These are phyloP conservation scores for Neospermospora avenae DNA, from an alignment of 2,329 filamentous ascomycete species.

Conservation along the genomic window DNA sequence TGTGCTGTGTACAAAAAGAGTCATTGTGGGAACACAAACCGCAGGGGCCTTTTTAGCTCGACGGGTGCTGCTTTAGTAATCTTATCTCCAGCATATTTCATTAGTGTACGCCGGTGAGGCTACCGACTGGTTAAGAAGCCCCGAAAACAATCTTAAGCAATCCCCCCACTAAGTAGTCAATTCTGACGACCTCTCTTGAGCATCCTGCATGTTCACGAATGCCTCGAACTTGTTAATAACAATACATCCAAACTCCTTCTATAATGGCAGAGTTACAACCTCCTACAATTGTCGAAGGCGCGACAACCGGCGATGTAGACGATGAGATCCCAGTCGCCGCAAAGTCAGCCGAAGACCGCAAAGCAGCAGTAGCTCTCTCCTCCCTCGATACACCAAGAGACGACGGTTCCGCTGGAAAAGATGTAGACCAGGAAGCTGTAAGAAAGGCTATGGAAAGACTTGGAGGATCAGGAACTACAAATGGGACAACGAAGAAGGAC, in stretches of 20 bases:
- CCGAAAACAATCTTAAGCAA: neutral
- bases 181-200: conserved; percentile 4
- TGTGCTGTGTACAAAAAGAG: neutral
- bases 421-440: conserved; percentile 66
- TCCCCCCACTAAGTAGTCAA: neutral
- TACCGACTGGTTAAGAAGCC: neutral
- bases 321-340: conserved; percentile 50
- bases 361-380: conserved; percentile 70
- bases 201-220: no score
- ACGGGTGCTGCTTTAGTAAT: neutral
- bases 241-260: neutral
- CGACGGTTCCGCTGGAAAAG: conserved; percentile 43
- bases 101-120: neutral
- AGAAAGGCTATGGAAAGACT: conserved; percentile 69
- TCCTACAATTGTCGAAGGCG: conserved; percentile 54
- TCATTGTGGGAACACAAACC: conserved; percentile 1
- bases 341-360: conserved; percentile 73
- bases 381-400: conserved; percentile 57
- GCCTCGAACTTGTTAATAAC: neutral
- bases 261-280: conserved; percentile 64
- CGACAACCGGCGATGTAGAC: conserved; percentile 55
- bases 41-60: neutral
- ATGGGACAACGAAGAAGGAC: conserved; percentile 38
- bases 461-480: conserved; percentile 36
- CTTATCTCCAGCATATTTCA: neutral